Evolutionary conservation across 108 stramenopile genomes (phyloP), one percentile per base, ranked within the genome.

Genomic region (Discostella pseudostelligera): DNA sequence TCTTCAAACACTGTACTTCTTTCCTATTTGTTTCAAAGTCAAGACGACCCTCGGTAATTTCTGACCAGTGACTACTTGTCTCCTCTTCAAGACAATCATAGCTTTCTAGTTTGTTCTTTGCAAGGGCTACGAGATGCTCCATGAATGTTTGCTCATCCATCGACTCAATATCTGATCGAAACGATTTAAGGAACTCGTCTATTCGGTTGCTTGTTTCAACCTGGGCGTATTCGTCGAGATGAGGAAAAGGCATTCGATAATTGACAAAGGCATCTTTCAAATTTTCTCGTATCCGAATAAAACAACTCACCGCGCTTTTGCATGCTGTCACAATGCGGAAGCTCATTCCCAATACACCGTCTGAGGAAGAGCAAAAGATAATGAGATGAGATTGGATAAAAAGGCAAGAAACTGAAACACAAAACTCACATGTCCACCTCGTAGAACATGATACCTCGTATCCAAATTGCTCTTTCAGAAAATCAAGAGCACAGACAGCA

Each of bases 81-180:
- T 87, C 87, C 16, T 94, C 93, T 12, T 83, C 69, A 39, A 94
- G 63, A 17, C 88, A 91, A 48, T 91, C 84, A 63, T 78, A 86
- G 75, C 79, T 86, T 57, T 89, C 80, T 21, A 94, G 72, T 55
- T 94, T 94, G 51, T 84, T 76, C 56, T 83, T 90, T 22, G 89
- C 88, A 9, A 94, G 59, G 16, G 79, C 84, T 24, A 83, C 75
- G 22, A 94, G 43, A 62, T 94, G 79, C 48, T 84, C 84, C 73
- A 74, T 78, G 58, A 86, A 91, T 5, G 70, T 71, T 40, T 84
- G 63, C 0, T 73, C 22, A n/a, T 48, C 63, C 88, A 91, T 90
- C 13, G 69, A 43, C 10, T 65, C 67, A 0, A 83, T 59, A 14
- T 82, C 79, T 25, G 78, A 40, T 12, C 84, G 82, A 53, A 72